Percentiles rank a stretch among this genome's conserved stretches.
Conservation (phyloP, 2,329 filamentous ascomycete species). For the Alternaria triticina region DNA sequence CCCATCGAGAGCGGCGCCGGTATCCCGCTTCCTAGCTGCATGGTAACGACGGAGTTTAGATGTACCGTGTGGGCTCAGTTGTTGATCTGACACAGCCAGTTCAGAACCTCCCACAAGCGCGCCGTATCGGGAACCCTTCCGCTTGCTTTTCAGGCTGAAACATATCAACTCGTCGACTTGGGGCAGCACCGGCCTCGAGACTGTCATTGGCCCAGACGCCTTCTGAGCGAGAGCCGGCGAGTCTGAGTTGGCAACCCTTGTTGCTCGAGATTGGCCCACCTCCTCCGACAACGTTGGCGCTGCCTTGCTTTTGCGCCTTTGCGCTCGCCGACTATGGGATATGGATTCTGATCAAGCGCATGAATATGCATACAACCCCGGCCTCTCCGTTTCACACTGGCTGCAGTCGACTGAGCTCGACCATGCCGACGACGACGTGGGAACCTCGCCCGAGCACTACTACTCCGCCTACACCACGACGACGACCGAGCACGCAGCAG, state of each 20-base stretch:
- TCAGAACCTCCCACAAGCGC: slow-evolving; percentile 5
- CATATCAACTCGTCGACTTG: slow-evolving; percentile 1
- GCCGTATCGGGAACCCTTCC: slow-evolving; percentile 7
- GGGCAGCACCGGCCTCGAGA: not conserved
- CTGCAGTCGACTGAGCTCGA: slow-evolving; percentile 40
- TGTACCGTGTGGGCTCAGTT: slow-evolving; percentile 3
- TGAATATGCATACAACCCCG: slow-evolving; percentile 19
- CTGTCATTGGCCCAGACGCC: slow-evolving; percentile 4
- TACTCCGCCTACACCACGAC: slow-evolving; percentile 34
- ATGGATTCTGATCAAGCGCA: slow-evolving; percentile 20
- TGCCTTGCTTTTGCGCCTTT: slow-evolving; percentile 17
- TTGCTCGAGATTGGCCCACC: slow-evolving; percentile 14
- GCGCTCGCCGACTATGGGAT: slow-evolving; percentile 19
- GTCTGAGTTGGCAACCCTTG: slow-evolving; percentile 11
- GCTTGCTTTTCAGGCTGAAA: slow-evolving; percentile 13
- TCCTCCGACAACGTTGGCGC: slow-evolving; percentile 13
- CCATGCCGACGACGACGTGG: slow-evolving; percentile 25
- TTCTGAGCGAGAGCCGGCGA: not conserved
- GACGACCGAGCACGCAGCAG: slow-evolving; percentile 17
- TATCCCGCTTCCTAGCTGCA: slow-evolving; percentile 14
- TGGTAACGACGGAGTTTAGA: slow-evolving; percentile 5
- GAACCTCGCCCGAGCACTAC: slow-evolving; percentile 34
- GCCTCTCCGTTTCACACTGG: slow-evolving; percentile 30
- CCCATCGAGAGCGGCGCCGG: slow-evolving; percentile 6
- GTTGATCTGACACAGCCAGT: slow-evolving; percentile 3